Evolutionary conservation across 83 land plant species (phyloP).

Genomic region (Picea mariana): DNA sequence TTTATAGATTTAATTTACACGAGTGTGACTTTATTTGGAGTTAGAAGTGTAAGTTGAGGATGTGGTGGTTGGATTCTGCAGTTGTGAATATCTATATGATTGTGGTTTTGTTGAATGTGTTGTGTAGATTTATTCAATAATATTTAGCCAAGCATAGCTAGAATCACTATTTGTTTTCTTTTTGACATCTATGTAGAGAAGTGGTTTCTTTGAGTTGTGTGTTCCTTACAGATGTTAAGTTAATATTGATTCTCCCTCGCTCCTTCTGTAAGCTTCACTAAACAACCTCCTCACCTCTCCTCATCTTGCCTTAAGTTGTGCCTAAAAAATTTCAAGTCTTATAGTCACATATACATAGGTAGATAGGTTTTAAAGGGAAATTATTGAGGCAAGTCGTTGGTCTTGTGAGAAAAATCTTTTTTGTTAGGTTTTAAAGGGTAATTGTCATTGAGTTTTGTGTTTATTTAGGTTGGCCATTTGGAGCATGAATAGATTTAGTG

Average conservation of each 20-base stretch:
- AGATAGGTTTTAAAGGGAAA: too few species aligned
- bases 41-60: constrained; percentile 19
- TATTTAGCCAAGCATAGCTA: not conserved
- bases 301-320: not conserved
- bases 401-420: too few species aligned
- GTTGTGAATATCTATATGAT: constrained; percentile 44
- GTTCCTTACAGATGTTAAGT: constrained; percentile 29
- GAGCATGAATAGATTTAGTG: not conserved
- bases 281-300: not conserved
- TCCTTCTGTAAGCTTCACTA: constrained; percentile 37
- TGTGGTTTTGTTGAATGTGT: constrained; percentile 52
- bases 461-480: not conserved
- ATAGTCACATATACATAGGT: not conserved
- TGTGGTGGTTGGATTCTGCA: constrained; percentile 46
- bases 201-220: not conserved
- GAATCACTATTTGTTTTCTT: not conserved
- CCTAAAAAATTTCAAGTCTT: not conserved
- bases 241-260: constrained; percentile 31
- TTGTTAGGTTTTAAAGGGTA: not conserved
- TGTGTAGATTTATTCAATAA: constrained; percentile 58
- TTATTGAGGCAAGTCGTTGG: not conserved
- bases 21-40: not conserved
- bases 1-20: not conserved
- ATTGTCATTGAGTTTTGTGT: not conserved
- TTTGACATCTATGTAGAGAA: not conserved